Conservation (phyloP, 2,329 filamentous ascomycete species). For the Bipolaris oryzae region DNA sequence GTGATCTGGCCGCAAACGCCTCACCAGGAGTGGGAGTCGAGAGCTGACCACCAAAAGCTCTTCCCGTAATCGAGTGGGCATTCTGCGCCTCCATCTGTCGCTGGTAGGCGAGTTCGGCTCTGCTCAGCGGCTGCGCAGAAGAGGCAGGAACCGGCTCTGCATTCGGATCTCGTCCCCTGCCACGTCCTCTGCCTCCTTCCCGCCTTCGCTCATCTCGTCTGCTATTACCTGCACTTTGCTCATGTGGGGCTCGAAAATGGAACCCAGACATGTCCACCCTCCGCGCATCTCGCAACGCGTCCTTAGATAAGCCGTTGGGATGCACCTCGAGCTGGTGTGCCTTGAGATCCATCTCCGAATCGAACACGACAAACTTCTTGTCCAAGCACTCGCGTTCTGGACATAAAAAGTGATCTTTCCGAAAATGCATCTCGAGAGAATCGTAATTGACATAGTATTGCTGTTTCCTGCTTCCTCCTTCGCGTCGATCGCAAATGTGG, state of each 20-base stretch:
- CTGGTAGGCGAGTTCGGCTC: conserved; percentile 91
- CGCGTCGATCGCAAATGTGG: conserved; percentile 83
- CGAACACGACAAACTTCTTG: conserved; percentile 97
- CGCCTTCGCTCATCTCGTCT: conserved; percentile 49
- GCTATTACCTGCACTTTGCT: conserved; percentile 54
- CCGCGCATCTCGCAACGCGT: conserved; percentile 80
- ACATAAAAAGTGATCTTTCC: conserved; percentile 85
- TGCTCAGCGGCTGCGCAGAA: conserved; percentile 77
- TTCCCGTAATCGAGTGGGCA: conserved; percentile 76
- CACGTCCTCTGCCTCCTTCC: conserved; percentile 56
- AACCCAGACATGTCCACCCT: conserved; percentile 87
- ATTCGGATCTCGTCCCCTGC: conserved; percentile 85
- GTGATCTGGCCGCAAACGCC: conserved; percentile 55
- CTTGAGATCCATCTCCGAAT: conserved; percentile 91
- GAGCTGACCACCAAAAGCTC: conserved; percentile 85
- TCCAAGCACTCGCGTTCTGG: conserved; percentile 85
- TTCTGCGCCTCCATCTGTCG: conserved; percentile 90
- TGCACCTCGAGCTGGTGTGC: conserved; percentile 88
- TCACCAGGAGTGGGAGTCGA: conserved; percentile 59
- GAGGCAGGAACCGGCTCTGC: conserved; percentile 77
- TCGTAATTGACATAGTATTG: conserved; percentile 94
- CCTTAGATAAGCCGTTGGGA: conserved; percentile 78
- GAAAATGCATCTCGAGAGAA: conserved; percentile 83
- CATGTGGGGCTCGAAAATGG: conserved; percentile 75
- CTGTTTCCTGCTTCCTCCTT: conserved; percentile 65